Base-by-base conservation (phyloP, 768 basidiomycete genomes). In the Termitomyces heimii region DNA sequence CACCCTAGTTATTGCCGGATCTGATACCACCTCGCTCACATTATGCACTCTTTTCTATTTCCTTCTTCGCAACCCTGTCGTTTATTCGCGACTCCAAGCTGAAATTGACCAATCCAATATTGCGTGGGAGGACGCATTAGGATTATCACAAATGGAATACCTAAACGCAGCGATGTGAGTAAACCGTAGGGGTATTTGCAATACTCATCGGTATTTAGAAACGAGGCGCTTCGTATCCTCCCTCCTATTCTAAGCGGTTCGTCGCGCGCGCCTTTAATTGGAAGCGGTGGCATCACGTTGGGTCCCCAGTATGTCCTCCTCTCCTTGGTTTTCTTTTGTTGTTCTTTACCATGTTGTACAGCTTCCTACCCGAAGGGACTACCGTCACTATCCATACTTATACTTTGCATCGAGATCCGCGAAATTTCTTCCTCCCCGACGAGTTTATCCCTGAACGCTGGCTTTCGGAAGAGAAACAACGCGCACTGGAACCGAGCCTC, bases 371-470 rank as follows among this genome's bases (percentile, higher is more conserved):
- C 2, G 73, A 73, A 66, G 75, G 75, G 22, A 78, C 75, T 0
- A 69, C 69, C 10, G 66, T 70, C 4, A 67, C 62, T 31, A 65
- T 76, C n/a, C 68, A 73, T 22, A 70, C 72, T 1, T 74, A 70
- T 52, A 60, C 67, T n/a, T 55, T 76, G n/a, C 75, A 77, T 31
- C 70, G 70, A 9, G 70, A 73, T 56, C 61, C 70, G 18, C 64
- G 68, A 18, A 74, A 75, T 60, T 76, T 77, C 61, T 71, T 67
- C 28, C 74, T 75, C 0, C 56, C 63, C 18, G 70, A 76, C 7
- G 57, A 59, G 13, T 76, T 75, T 60, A 62, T 72, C 54, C 76
- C 75, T 0, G 75, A 77, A 54, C 62, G 75, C n/a, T 76, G 76
- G 74, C 57, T 73, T 9, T 18, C 66, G 1, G 54, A 60, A 13